A percentile compares a stretch with the other conserved stretches of the same genome.
Evolutionary conservation across 164 flowering plant species (phyloP).

Genomic region (Echeveria elegans): DNA sequence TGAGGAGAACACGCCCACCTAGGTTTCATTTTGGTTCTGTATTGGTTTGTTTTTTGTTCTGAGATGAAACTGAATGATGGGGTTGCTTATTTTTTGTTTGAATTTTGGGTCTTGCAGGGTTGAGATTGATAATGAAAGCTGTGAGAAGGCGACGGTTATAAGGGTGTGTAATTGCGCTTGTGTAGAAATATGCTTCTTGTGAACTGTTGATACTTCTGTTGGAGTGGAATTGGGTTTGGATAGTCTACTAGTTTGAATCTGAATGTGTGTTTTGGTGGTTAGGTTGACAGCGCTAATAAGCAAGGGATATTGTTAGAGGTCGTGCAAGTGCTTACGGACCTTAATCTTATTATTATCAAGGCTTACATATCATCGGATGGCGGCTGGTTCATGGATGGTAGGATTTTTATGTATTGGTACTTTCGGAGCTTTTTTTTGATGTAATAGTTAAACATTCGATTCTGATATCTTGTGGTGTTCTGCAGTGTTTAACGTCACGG

Average conservation of each 20-base stretch:
- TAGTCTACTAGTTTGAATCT: not conserved
- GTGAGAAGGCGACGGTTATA: conserved; percentile 28
- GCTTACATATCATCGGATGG: conserved; percentile 80
- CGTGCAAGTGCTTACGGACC: conserved; percentile 60
- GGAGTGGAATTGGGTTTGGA: not conserved
- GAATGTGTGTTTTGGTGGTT: not conserved
- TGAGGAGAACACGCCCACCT: conserved; percentile 50
- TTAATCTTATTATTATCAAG: conserved; percentile 49
- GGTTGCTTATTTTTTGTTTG: not conserved
- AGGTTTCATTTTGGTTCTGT: conserved; percentile 20
- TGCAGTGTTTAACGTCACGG: conserved; percentile 56
- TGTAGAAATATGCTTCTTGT: not conserved
- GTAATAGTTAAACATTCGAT: not conserved
- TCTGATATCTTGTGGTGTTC: not conserved
- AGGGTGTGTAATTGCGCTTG: not conserved
- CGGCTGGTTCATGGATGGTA: conserved; percentile 87
- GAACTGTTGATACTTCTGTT: not conserved
- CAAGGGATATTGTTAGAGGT: conserved; percentile 63
- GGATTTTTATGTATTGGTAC: not conserved
- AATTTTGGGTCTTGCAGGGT: conserved; percentile 24
- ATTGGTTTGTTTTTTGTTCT: not conserved
- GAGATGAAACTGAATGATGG: not conserved
- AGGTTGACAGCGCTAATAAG: conserved; percentile 31
- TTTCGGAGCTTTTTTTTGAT: not conserved
- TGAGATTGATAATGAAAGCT: conserved; percentile 42